Evolutionary conservation across 1,284 basidiomycete species (phyloP).

Genomic region (Ganoderma meredithae): DNA sequence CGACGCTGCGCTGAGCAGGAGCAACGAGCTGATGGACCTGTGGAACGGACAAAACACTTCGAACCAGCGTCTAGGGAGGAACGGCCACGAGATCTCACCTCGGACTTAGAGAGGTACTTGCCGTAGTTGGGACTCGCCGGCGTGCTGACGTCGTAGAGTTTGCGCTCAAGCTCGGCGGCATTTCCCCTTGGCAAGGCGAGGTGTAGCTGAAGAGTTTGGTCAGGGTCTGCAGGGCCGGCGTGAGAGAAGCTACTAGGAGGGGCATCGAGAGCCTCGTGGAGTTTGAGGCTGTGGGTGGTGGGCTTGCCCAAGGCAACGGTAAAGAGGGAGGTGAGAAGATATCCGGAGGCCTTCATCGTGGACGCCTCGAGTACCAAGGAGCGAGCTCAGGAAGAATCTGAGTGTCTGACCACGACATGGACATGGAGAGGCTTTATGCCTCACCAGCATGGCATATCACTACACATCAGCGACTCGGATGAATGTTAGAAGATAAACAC

Average conservation of each 20-base stretch:
- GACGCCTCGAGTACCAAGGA: background rate
- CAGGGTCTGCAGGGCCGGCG: conserved; percentile 37
- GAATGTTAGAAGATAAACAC: too few species aligned
- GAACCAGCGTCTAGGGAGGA: too few species aligned
- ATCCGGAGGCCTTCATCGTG: conserved; percentile 31
- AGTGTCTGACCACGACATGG: background rate
- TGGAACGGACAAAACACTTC: background rate
- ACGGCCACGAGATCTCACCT: conserved; percentile 35
- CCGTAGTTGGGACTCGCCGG: conserved; percentile 44
- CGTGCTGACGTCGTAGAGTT: conserved; percentile 46
- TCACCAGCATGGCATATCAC: background rate
- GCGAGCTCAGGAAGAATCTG: background rate
- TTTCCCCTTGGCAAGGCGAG: conserved; percentile 45
- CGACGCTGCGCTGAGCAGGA: conserved; percentile 45
- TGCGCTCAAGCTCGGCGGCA: conserved; percentile 46
- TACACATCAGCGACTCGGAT: too few species aligned
- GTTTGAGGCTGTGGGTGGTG: conserved; percentile 34
- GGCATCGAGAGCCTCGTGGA: conserved; percentile 40
- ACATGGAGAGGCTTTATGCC: conserved; percentile 5
- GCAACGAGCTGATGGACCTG: conserved; percentile 50
- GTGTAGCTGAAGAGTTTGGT: conserved; percentile 41
- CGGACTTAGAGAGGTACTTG: conserved; percentile 43
- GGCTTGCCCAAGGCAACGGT: conserved; percentile 39
- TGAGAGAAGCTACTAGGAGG: conserved; percentile 42
- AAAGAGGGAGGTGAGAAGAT: conserved; percentile 38